Evolutionary conservation across 2,329 filamentous ascomycete genomes (phyloP).

Genomic region (Beauveria sp.): DNA sequence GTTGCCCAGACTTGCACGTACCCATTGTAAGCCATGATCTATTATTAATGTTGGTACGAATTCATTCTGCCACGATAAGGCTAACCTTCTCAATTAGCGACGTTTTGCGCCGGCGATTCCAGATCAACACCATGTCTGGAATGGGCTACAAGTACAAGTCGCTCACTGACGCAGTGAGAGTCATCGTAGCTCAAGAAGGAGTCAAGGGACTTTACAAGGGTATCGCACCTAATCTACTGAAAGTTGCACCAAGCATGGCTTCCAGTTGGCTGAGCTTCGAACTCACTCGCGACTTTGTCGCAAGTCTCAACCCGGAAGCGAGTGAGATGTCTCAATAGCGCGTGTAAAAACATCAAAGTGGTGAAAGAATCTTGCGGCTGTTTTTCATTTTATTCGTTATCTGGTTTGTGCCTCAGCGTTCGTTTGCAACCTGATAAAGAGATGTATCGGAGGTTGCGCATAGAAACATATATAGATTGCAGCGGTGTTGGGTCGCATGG

Average conservation of each 20-base stretch:
- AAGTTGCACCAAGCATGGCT: conserved; percentile 97
- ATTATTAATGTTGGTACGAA: background rate
- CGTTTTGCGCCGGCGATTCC: conserved; percentile 86
- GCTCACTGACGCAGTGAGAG: conserved; percentile 71
- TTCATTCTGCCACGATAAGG: background rate
- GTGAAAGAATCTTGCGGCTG: background rate
- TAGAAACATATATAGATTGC: conserved; percentile 6
- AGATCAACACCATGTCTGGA: conserved; percentile 98
- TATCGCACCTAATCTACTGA: conserved; percentile 88
- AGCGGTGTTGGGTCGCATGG: background rate
- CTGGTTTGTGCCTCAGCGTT: conserved; percentile 3
- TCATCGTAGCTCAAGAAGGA: conserved; percentile 80
- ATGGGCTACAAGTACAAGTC: conserved; percentile 95
- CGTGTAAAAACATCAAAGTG: background rate
- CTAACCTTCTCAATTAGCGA: conserved; percentile 49
- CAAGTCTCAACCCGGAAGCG: conserved; percentile 48
- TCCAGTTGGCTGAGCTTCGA: conserved; percentile 98
- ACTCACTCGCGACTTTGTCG: conserved; percentile 78
- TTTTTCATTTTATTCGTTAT: background rate
- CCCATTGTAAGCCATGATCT: conserved; percentile 69
- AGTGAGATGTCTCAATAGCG: conserved; percentile 14
- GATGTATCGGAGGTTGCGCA: background rate
- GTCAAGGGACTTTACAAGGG: conserved; percentile 87
- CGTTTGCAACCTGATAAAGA: background rate
- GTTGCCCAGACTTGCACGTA: conserved; percentile 98